phyloP scores from a whole-genome alignment of 2,329 filamentous ascomycete species.

The Cylindrodendrum hubeiense region DNA sequence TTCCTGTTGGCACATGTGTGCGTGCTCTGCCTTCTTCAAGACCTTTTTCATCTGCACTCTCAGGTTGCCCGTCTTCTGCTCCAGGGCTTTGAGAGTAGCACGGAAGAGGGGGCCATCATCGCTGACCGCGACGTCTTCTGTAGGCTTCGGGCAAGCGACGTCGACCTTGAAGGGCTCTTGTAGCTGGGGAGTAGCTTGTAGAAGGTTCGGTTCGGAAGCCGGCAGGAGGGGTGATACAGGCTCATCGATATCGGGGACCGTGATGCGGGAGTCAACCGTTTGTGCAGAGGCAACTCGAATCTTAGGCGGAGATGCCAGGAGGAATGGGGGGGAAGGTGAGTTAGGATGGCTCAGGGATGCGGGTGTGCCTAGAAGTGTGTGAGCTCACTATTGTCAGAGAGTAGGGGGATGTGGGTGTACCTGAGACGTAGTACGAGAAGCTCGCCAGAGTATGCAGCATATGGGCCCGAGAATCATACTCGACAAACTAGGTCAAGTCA shows the following conservation, averaged over 20 bases:
- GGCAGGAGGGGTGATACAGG: conserved; percentile 64
- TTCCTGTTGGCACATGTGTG: conserved; percentile 80
- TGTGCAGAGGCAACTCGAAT: conserved; percentile 88
- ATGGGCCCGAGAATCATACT: conserved; percentile 95
- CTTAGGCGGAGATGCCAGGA: conserved; percentile 79
- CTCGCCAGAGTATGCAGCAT: conserved; percentile 87
- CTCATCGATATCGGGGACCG: conserved; percentile 76
- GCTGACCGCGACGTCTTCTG: conserved; percentile 84
- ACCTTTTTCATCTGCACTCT: conserved; percentile 95
- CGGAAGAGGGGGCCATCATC: conserved; percentile 97
- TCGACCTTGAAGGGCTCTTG: conserved; percentile 82
- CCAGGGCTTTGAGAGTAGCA: conserved; percentile 94
- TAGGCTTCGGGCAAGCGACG: conserved; percentile 85
- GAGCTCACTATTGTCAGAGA: conserved; percentile 24
- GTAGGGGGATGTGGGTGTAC: conserved; percentile 57
- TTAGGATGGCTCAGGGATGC: conserved; percentile 67
- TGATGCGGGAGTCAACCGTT: conserved; percentile 86
- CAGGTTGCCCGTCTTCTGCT: conserved; percentile 97
- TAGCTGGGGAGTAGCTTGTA: conserved; percentile 38
- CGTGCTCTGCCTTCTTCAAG: conserved; percentile 91
- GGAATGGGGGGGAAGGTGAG: conserved; percentile 79
- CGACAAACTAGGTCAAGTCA: conserved; percentile 77
- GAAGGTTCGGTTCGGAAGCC: conserved; percentile 52
- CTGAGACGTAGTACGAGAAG: conserved; percentile 96
- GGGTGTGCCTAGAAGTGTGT: conserved; percentile 55